Percentiles rank a stretch among this genome's conserved stretches.
Evolutionary conservation across 148 eudicot genomes (phyloP).

Genomic region (Oxyria digyna): DNA sequence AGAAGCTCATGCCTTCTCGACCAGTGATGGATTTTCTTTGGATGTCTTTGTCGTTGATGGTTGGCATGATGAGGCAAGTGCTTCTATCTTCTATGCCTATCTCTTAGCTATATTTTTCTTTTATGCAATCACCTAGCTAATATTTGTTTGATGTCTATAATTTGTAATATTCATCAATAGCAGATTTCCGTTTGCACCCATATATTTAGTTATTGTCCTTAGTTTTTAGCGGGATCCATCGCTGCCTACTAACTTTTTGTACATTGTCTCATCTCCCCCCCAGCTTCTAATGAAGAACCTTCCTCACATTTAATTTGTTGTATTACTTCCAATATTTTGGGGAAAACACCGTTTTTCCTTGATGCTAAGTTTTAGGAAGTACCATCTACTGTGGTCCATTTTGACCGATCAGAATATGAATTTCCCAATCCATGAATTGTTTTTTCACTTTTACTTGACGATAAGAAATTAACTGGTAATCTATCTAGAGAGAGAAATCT

Average conservation of each 20-base stretch:
- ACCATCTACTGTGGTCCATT: neutral
- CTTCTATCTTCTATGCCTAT: neutral
- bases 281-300: neutral
- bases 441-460: neutral
- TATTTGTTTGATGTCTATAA: neutral
- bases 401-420: neutral
- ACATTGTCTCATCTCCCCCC: neutral
- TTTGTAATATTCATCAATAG: neutral
- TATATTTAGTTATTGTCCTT: neutral
- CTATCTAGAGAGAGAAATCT: neutral
- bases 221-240: neutral
- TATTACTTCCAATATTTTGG: neutral
- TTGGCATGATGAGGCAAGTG: constrained; percentile 53
- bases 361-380: neutral
- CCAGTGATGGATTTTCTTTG: constrained; percentile 74
- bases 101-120: neutral
- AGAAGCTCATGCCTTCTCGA: constrained; percentile 96
- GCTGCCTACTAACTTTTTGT: neutral
- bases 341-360: neutral
- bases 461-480: neutral
- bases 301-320: neutral
- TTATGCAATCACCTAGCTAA: neutral
- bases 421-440: neutral
- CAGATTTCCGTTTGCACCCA: neutral
- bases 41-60: constrained; percentile 90